phyloP scores from a whole-genome alignment of 2,329 filamentous ascomycete species.

The Periconia digitata region DNA sequence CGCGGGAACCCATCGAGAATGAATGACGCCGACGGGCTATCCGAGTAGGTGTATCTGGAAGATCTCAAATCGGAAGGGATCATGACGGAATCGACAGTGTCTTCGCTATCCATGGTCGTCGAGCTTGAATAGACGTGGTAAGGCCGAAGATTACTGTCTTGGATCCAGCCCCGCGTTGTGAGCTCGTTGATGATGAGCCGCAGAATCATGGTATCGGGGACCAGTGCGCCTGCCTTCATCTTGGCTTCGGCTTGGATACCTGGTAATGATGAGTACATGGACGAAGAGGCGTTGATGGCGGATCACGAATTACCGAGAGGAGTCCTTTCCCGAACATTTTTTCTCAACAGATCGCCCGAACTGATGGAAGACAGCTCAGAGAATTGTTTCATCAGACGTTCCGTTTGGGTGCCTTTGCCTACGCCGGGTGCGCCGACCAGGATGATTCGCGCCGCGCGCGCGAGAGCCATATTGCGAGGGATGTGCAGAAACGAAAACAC shows the following conservation, averaged over 20 bases:
- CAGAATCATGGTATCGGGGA: conserved; percentile 88
- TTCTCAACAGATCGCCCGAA: conserved; percentile 86
- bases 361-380: conserved; percentile 89
- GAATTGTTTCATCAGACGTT: conserved; percentile 82
- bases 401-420: conserved; percentile 94
- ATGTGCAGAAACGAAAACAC: conserved; percentile 2
- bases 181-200: conserved; percentile 91
- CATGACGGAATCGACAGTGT: conserved; percentile 45
- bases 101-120: conserved; percentile 28
- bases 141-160: conserved; percentile 49
- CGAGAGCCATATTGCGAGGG: conserved; percentile 28
- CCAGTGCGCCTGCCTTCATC: conserved; percentile 86
- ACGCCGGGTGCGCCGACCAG: conserved; percentile 95
- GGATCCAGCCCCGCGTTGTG: conserved; percentile 80
- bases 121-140: conserved; percentile 48
- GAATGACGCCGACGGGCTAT: conserved; percentile 81
- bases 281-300: conserved; percentile 8
- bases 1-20: conserved; percentile 96
- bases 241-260: conserved; percentile 87
- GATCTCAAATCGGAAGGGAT: conserved; percentile 43
- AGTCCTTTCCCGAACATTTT: conserved; percentile 88
- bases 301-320: conserved; percentile 65
- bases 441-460: conserved; percentile 84
- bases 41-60: conserved; percentile 52
- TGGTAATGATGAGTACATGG: conserved; percentile 42